A percentile compares a stretch with the other conserved stretches of the same genome.
These are phyloP conservation scores for Gastrolobium villosum DNA, from an alignment of 306 rosid genomes.

Conservation along the genomic window DNA sequence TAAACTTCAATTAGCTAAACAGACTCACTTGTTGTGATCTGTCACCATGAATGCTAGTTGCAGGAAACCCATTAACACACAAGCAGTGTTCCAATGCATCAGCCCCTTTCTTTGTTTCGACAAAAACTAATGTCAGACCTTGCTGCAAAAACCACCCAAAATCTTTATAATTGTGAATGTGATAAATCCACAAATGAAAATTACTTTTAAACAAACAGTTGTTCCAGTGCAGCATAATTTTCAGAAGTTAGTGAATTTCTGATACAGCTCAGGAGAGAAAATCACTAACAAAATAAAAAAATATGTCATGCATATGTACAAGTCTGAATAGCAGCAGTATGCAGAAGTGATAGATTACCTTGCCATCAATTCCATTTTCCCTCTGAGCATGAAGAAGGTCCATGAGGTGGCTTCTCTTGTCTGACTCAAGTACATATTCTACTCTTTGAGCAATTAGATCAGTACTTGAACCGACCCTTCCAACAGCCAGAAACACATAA, in stretches of 20 bases:
- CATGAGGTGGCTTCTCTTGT: conserved; percentile 96
- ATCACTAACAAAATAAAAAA: conserved; percentile 29
- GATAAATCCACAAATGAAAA: conserved; percentile 33
- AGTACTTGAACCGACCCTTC: conserved; percentile 98
- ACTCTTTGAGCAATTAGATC: conserved; percentile 96
- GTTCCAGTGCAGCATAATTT: conserved; percentile 16
- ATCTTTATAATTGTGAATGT: conserved; percentile 36
- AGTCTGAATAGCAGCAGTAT: conserved; percentile 29
- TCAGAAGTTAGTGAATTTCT: conserved; percentile 12
- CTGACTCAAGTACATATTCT: conserved; percentile 89
- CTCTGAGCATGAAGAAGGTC: conserved; percentile 98
- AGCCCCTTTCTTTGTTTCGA: conserved; percentile 99
- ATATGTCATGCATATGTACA: conserved; percentile 11
- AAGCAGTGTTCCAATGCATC: conserved; percentile 94
- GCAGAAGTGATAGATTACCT: conserved; percentile 62
- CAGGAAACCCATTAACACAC: conserved; percentile 88
- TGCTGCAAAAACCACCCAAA: conserved; percentile 67
- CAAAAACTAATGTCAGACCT: conserved; percentile 91
- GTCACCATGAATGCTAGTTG: conserved; percentile 96
- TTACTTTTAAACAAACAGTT: conserved; percentile 11
- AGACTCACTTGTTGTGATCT: conserved; percentile 87
- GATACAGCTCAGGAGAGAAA: too few relatives aligned
- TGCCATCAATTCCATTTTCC: conserved; percentile 74
- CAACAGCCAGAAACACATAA: conserved; percentile 92
- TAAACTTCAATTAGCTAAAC: conserved; percentile 31